These are phyloP conservation scores for Emergomyces pasteurianus DNA, from an alignment of 2,329 filamentous ascomycete species.

Conservation along the genomic window DNA sequence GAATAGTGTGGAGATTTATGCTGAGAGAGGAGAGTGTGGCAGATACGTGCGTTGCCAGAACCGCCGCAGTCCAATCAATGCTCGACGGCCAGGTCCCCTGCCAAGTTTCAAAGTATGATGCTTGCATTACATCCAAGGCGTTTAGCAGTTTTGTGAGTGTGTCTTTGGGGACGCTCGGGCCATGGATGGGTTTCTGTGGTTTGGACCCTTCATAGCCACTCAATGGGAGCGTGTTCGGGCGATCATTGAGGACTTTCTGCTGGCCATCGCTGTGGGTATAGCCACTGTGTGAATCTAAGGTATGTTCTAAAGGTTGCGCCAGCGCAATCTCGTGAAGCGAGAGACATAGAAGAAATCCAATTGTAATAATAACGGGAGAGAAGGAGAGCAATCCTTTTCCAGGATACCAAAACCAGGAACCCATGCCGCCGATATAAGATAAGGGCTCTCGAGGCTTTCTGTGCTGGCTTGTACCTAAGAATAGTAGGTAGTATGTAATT, in stretches of 20 bases:
- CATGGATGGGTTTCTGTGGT: constrained; percentile 13
- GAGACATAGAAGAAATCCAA: constrained; percentile 12
- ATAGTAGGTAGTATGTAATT: not conserved
- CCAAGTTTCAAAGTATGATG: constrained; percentile 63
- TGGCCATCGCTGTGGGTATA: constrained; percentile 8
- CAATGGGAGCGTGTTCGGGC: constrained; percentile 5
- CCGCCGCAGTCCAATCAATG: constrained; percentile 90
- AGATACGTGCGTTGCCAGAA: constrained; percentile 67
- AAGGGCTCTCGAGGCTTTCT: not conserved
- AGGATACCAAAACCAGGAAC: not conserved
- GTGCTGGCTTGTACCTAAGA: not conserved
- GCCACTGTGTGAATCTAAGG: constrained; percentile 12
- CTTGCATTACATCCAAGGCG: constrained; percentile 65
- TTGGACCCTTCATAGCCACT: constrained; percentile 7
- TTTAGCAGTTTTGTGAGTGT: constrained; percentile 38
- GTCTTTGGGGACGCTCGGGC: constrained; percentile 6
- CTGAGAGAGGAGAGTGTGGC: constrained; percentile 62
- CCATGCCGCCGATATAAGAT: not conserved
- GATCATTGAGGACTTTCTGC: constrained; percentile 7
- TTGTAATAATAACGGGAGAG: constrained; percentile 1
- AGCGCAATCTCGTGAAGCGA: constrained; percentile 19
- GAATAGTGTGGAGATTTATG: constrained; percentile 33
- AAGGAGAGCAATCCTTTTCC: constrained; percentile 1
- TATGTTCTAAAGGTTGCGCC: constrained; percentile 15
- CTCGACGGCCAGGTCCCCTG: constrained; percentile 70